These are phyloP conservation scores for Brassica carinata DNA, from an alignment of 345 rosid species.

Conservation along the genomic window DNA sequence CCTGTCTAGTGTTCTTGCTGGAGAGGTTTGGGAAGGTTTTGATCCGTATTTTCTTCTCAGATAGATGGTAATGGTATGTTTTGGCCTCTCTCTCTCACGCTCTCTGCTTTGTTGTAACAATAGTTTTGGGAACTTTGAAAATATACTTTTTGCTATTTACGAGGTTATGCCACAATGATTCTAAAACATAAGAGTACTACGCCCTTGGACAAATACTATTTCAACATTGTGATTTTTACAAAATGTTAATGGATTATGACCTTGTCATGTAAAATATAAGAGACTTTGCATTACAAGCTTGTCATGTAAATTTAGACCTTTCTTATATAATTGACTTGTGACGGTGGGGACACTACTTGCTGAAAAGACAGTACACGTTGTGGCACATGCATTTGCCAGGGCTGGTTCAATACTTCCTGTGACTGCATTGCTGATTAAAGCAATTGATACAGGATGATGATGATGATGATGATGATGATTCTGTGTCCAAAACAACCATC, in stretches of 20 bases:
- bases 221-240: background rate
- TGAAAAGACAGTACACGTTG: slow-evolving; percentile 56
- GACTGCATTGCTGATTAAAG: slow-evolving; percentile 59
- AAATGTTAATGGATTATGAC: background rate
- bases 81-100: background rate
- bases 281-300: background rate
- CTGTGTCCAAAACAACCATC: slow-evolving; percentile 52
- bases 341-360: slow-evolving; percentile 54
- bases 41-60: slow-evolving; percentile 81
- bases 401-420: slow-evolving; percentile 57
- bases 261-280: background rate
- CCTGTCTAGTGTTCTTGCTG: slow-evolving; percentile 31
- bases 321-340: slow-evolving; percentile 47
- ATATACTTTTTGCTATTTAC: background rate
- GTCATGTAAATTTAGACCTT: background rate
- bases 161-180: background rate
- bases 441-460: slow-evolving; percentile 41
- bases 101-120: background rate
- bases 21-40: slow-evolving; percentile 61
- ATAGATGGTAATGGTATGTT: background rate
- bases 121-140: background rate
- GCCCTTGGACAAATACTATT: background rate
- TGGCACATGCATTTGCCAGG: slow-evolving; percentile 59
- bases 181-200: background rate
- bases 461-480: slow-evolving; percentile 32